phyloP scores from a whole-genome alignment of 2,329 filamentous ascomycete genomes.

The Ceratocystis papillata region DNA sequence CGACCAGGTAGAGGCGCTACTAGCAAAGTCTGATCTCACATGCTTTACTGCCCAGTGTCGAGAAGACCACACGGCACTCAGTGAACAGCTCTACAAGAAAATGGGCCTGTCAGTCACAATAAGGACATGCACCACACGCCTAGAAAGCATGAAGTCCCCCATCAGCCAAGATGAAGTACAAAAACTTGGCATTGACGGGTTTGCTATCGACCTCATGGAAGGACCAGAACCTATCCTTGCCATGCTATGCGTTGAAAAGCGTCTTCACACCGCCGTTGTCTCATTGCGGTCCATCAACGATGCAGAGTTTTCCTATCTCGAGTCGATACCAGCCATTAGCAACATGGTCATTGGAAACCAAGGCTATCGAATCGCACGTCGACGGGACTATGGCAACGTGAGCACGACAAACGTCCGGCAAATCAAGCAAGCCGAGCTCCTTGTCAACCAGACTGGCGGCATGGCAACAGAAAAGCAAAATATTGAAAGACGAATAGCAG shows the following conservation, averaged over 20 bases:
- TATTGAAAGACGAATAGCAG: constrained; percentile 44
- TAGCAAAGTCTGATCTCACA: constrained; percentile 44
- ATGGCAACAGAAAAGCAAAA: constrained; percentile 55
- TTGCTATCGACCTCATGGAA: constrained; percentile 64
- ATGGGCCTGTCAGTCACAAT: constrained; percentile 63
- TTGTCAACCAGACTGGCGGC: constrained; percentile 69
- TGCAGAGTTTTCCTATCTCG: constrained; percentile 56
- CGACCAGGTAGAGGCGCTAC: constrained; percentile 43
- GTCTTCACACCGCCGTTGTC: constrained; percentile 58
- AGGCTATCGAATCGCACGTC: constrained; percentile 54
- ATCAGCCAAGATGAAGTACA: constrained; percentile 46
- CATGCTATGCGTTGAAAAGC: constrained; percentile 70
- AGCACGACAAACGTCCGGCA: constrained; percentile 60
- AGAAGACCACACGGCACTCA: constrained; percentile 64
- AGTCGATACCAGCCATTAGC: constrained; percentile 46
- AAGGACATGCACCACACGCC: constrained; percentile 46
- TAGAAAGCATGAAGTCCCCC: constrained; percentile 46
- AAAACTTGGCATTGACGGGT: constrained; percentile 61
- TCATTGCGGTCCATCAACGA: constrained; percentile 52
- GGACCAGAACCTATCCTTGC: constrained; percentile 76
- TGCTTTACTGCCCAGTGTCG: constrained; percentile 67
- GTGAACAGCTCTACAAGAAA: constrained; percentile 49
- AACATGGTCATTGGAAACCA: constrained; percentile 60
- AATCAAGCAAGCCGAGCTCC: constrained; percentile 48
- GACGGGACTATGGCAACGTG: constrained; percentile 67